Conservation (phyloP, 345 rosid genomes). For the Camelina neglecta region DNA sequence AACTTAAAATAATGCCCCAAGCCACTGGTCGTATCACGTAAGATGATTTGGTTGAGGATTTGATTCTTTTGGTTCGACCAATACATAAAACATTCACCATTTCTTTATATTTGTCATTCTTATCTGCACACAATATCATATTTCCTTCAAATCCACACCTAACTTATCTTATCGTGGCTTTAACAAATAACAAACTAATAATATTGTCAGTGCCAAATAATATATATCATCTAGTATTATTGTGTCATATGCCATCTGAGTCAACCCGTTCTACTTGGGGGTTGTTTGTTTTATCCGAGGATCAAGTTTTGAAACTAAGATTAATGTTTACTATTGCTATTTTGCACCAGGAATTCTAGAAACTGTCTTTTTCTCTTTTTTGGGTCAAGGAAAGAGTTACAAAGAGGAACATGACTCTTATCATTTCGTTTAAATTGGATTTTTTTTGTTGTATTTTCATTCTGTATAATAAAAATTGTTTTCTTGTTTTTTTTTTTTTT, state of each 20-base stretch:
- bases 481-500: no score
- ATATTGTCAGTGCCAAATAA: neutral
- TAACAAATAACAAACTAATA: neutral
- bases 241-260: conserved; percentile 11
- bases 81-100: conserved; percentile 18
- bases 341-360: no score
- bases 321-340: no score
- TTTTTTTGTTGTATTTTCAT: no score
- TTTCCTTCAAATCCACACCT: conserved; percentile 7
- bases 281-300: neutral
- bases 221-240: neutral
- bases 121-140: conserved; percentile 7
- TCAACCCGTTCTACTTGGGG: conserved; percentile 13
- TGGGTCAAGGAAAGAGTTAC: no score
- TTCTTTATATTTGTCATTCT: neutral
- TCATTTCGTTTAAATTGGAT: no score
- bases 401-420: no score
- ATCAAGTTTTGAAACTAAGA: neutral
- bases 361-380: no score
- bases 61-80: conserved; percentile 28
- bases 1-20: conserved; percentile 3
- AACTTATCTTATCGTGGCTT: conserved; percentile 15
- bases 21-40: conserved; percentile 25
- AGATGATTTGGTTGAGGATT: conserved; percentile 28
- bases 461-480: no score